Evolutionary conservation across 2,329 filamentous ascomycete species (phyloP), one percentile per base, ranked within the genome.

Genomic region (Verticillium zaregamsianum): DNA sequence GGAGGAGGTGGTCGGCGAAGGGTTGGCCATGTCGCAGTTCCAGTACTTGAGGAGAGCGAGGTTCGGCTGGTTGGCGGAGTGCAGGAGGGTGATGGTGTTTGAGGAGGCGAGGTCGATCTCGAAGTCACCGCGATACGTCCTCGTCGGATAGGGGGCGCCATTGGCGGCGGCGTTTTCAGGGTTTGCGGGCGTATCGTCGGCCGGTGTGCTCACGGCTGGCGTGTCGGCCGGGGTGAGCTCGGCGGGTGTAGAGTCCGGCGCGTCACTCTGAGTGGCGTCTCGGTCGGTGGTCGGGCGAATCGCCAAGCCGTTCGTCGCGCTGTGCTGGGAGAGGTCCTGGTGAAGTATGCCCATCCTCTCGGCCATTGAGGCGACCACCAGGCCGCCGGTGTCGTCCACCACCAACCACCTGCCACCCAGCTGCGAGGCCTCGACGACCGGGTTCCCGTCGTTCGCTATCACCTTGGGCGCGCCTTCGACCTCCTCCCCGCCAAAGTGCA

Each of bases 31-130:
- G 75, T 96, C 92, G 77, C 89, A 98, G 73, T 87, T 87, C 77
- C 96, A 98, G 80, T 97, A 96, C 72, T 91, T 91, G 23, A 99
- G 84, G 57, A 95, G 84, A 20, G 89, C 89, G 62, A 98, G 86
- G 73, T 97, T 98, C 2, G 93, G 91, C 74, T 97, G 93, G 33
- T 89, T 86, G 74, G 93, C 92, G 59, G 89, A 79, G 74, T 97
- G 93, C 37, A 97, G 76, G 59, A 96, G 74, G 1, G 93, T 96
- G 66, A 92, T 86, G 63, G 89, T 94, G 76, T 92, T 97, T 64
- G 83, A 87, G 58, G 76, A 80, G 32, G 87, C 87, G 70, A 84
- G 92, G 66, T 90, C 85, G 32, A 89, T 84, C 61, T 87, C 84
- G 57, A 85, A 82, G 64, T 88, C 83, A 64, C 79, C 77, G 61